phyloP scores from a whole-genome alignment of 495 filamentous ascomycete genomes.

The Haplographium delicatum region DNA sequence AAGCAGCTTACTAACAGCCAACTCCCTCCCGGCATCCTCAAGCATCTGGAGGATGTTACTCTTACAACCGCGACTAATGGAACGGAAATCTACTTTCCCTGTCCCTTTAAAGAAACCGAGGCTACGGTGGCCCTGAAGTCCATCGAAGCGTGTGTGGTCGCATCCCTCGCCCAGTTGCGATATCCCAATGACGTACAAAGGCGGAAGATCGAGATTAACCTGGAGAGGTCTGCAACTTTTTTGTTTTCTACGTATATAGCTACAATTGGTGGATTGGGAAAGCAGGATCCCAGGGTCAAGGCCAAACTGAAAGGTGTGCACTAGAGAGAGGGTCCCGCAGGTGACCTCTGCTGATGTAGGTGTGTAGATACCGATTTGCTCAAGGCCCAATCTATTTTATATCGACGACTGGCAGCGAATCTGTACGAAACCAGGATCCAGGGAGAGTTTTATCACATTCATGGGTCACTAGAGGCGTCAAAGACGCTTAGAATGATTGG shows the following conservation, averaged over 20 bases:
- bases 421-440: slow-evolving; percentile 63
- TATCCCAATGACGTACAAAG: slow-evolving; percentile 33
- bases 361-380: slow-evolving; percentile 62
- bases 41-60: slow-evolving; percentile 26
- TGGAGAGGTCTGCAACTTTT: slow-evolving; percentile 62
- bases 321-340: slow-evolving; percentile 7
- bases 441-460: slow-evolving; percentile 69
- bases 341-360: slow-evolving; percentile 8
- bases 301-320: slow-evolving; percentile 14
- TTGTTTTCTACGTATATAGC: slow-evolving; percentile 69
- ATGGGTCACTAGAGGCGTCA: slow-evolving; percentile 68
- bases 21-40: slow-evolving; percentile 25
- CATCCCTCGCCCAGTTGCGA: slow-evolving; percentile 55
- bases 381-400: slow-evolving; percentile 63
- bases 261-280: slow-evolving; percentile 64
- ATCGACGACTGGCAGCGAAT: slow-evolving; percentile 70
- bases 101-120: slow-evolving; percentile 68
- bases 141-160: slow-evolving; percentile 62
- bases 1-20: slow-evolving; percentile 19
- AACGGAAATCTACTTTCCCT: slow-evolving; percentile 44
- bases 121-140: slow-evolving; percentile 63
- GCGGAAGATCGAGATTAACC: slow-evolving; percentile 49
- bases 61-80: slow-evolving; percentile 26
- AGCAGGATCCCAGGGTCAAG: slow-evolving; percentile 54
- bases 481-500: slow-evolving; percentile 68